A percentile compares a stretch with the other conserved stretches of the same genome.
phyloP scores from a whole-genome alignment of 441 rosid genomes.

The Adansonia gregorii region DNA sequence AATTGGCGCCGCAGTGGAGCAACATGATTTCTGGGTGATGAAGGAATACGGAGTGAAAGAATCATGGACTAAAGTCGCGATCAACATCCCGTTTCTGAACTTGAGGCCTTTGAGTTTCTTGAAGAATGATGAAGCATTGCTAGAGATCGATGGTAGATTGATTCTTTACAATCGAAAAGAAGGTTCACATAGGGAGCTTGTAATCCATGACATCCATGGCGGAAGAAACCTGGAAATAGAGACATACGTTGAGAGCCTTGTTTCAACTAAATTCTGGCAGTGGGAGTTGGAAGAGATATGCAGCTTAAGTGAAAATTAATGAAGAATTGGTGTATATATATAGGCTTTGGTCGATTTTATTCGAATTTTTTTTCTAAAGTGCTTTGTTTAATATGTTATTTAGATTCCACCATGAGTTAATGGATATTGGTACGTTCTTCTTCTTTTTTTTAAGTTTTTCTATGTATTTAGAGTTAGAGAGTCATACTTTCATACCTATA shows the following conservation, averaged over 20 bases:
- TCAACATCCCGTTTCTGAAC: background rate
- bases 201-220: background rate
- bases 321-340: too few species aligned
- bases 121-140: background rate
- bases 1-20: background rate
- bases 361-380: too few species aligned
- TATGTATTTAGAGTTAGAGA: too few species aligned
- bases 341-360: too few species aligned
- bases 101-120: slow-evolving; percentile 13
- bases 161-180: background rate
- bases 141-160: background rate
- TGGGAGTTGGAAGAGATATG: background rate
- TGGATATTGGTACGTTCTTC: too few species aligned
- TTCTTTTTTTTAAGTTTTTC: too few species aligned
- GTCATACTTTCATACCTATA: too few species aligned
- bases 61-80: background rate
- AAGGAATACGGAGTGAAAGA: background rate
- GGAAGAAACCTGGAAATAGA: background rate
- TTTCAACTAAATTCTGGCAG: background rate
- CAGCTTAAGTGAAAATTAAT: too few species aligned
- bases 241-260: slow-evolving; percentile 11
- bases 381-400: too few species aligned
- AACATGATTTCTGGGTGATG: slow-evolving; percentile 10
- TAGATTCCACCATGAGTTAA: too few species aligned
- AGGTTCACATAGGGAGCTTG: background rate